A percentile compares a stretch with the other conserved stretches of the same genome.
These are phyloP conservation scores for Artemisia annua DNA, from an alignment of 129 eudicot genomes.

Conservation along the genomic window DNA sequence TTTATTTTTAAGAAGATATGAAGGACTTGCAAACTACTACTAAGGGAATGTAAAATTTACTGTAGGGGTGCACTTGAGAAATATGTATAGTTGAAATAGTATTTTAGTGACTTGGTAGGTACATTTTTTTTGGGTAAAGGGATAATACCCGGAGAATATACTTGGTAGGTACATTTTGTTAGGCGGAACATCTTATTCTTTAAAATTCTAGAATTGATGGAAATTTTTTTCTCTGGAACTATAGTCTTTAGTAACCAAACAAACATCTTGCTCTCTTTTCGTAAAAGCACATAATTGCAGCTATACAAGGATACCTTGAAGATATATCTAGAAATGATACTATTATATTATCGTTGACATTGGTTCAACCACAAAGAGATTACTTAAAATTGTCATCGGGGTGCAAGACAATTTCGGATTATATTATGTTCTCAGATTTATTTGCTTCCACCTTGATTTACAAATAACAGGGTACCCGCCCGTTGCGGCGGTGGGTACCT, in stretches of 20 bases:
- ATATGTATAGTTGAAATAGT: background rate
- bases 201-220: background rate
- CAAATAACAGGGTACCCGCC: no score
- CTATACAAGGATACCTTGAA: slow-evolving; percentile 1
- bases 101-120: slow-evolving; percentile 8
- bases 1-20: background rate
- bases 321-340: slow-evolving; percentile 1
- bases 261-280: no score
- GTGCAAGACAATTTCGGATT: background rate
- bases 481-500: no score
- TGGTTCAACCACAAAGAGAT: slow-evolving; percentile 9
- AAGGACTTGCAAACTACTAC: no score
- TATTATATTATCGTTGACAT: background rate
- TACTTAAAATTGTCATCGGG: background rate
- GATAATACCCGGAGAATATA: no score
- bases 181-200: background rate
- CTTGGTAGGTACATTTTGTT: slow-evolving; percentile 11
- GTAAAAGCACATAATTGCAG: no score
- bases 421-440: background rate
- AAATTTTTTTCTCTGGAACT: no score
- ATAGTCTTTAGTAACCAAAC: no score
- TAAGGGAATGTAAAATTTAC: no score
- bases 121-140: no score
- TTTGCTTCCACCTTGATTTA: slow-evolving; percentile 8
- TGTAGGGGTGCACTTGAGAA: background rate